phyloP scores from a whole-genome alignment of 331 rosid species.

The Prunus yedoensis region DNA sequence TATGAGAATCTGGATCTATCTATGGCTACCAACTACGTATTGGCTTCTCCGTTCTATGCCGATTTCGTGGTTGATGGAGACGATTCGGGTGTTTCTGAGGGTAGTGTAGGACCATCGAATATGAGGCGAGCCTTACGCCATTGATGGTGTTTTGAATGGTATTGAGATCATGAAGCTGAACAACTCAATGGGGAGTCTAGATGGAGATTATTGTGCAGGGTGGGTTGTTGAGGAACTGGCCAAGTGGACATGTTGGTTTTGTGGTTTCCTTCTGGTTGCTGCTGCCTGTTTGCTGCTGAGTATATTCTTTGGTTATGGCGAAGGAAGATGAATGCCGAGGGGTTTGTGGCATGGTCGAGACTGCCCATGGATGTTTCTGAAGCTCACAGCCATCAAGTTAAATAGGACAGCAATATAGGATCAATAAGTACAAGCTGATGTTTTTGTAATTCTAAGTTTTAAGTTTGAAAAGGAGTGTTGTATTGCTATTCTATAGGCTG shows the following conservation, averaged over 20 bases:
- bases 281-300: conserved; percentile 55
- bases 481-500: not conserved
- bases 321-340: conserved; percentile 48
- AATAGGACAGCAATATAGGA: not conserved
- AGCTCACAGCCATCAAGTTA: conserved; percentile 25
- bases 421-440: not conserved
- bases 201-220: conserved; percentile 58
- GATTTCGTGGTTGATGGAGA: conserved; percentile 74
- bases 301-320: conserved; percentile 46
- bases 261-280: conserved; percentile 57
- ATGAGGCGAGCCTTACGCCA: conserved; percentile 43
- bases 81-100: conserved; percentile 33
- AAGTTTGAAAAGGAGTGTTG: not conserved
- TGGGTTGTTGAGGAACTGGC: conserved; percentile 48
- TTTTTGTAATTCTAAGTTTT: not conserved
- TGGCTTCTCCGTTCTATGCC: conserved; percentile 70
- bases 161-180: conserved; percentile 85
- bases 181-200: conserved; percentile 66
- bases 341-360: conserved; percentile 62
- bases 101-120: conserved; percentile 67
- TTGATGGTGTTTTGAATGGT: conserved; percentile 75
- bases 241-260: conserved; percentile 37
- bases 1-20: conserved; percentile 68
- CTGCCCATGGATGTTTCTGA: conserved; percentile 41
- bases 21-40: conserved; percentile 25